These are phyloP conservation scores for Microbotryum lychnidis-dioicae DNA, from an alignment of 1,284 basidiomycete species.

Conservation along the genomic window DNA sequence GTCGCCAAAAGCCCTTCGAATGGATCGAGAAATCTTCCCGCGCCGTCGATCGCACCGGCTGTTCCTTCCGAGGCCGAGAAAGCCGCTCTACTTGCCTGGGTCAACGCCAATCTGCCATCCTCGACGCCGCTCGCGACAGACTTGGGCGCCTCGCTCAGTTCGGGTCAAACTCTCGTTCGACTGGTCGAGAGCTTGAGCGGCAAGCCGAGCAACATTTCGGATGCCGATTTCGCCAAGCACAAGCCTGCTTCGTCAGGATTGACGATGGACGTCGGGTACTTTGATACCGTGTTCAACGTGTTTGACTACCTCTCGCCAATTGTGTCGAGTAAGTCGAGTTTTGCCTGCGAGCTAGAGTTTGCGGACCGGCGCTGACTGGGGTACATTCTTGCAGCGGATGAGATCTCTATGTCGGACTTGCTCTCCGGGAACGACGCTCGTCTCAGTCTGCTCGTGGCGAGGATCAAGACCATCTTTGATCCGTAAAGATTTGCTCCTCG, in stretches of 20 bases:
- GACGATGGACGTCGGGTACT: conserved; percentile 37
- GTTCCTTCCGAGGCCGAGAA: background rate
- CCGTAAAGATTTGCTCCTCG: no score
- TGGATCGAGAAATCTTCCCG: no score
- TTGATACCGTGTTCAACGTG: conserved; percentile 75
- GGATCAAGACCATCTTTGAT: conserved; percentile 43
- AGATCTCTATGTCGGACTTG: conserved; percentile 82
- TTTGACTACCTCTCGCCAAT: conserved; percentile 27
- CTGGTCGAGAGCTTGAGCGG: conserved; percentile 41
- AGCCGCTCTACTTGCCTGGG: conserved; percentile 65
- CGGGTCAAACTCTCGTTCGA: conserved; percentile 48
- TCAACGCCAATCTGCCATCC: conserved; percentile 68
- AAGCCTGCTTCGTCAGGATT: conserved; percentile 12
- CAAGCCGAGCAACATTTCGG: conserved; percentile 27
- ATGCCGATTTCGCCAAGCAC: conserved; percentile 28
- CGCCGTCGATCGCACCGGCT: no score
- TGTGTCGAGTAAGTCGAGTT: conserved; percentile 15
- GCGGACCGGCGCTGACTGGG: background rate
- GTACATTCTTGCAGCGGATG: conserved; percentile 51
- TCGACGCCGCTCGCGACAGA: conserved; percentile 54
- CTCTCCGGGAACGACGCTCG: conserved; percentile 67
- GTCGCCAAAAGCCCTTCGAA: no score
- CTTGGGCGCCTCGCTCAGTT: conserved; percentile 43
- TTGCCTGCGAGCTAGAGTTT: no score
- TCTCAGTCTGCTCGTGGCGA: conserved; percentile 64